Evolutionary conservation across 2,329 filamentous ascomycete genomes (phyloP), one percentile per base, ranked within the genome.

Genomic region (Trichothecium sympodiale): DNA sequence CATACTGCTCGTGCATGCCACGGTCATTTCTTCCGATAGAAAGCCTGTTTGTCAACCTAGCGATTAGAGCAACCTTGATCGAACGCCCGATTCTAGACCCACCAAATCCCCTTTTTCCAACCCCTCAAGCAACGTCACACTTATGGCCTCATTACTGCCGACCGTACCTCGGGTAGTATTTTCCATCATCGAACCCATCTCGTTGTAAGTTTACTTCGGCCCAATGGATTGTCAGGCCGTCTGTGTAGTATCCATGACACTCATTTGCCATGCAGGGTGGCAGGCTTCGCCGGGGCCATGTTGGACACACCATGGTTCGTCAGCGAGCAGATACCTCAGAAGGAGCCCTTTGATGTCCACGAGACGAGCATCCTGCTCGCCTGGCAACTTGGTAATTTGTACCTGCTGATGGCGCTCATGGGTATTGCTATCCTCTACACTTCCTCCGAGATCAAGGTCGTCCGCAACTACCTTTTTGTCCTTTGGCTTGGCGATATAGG

Each of bases 381-480:
- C 31, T 65, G 72, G 46, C 78, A 86, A 56, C 64, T 86, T 13
- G 80, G 77, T 31, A 86, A 86, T 46, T 53, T 77, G 15, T 85
- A 84, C 47, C 67, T 78, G 1, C 64, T 85, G 10, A 61, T 83
- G 33, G 75, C 71, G 41, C 60, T 84, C 38, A 53, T 83, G 4
- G 80, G 75, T 3, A 50, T 83, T 7, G 76, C 69, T 4, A 66
- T 84, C 13, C 61, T 83, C 10, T 73, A 75, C 49, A 69, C 72
- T 5, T 81, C 75, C 3, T 71, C 61, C 12, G 80, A 86, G 57
- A 55, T 72, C 36, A 74, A 64, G 42, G 77, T 85, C 3, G 69
- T 85, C 18, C 67, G 70, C 32, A 77, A 71, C 50, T 86, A 84
- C 48, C 60, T 86, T 18, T 53, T 79, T 34, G 78, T 75, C 7